phyloP scores from a whole-genome alignment of 163 green algal species.

The Trebouxiophyceae sp. region DNA sequence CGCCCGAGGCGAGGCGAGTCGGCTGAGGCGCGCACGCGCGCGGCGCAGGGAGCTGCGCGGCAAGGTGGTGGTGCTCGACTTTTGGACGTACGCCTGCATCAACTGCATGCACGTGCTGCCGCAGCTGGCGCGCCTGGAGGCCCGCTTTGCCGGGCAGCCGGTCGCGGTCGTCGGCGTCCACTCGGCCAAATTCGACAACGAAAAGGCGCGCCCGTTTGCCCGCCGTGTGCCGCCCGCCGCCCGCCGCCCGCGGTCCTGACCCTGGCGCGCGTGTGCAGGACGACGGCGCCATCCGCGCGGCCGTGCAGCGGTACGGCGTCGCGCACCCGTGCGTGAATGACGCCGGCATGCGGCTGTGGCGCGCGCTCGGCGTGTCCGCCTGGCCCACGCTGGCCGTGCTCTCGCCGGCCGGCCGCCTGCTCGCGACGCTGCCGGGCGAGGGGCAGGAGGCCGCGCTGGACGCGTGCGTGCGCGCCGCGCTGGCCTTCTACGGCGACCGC shows the following conservation, averaged over 20 bases:
- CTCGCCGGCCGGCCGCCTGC: constrained; percentile 31
- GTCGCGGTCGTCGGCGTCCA: constrained; percentile 69
- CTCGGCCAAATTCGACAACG: constrained; percentile 83
- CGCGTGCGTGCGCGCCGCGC: constrained; percentile 57
- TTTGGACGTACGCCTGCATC: constrained; percentile 88
- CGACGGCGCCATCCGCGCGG: constrained; percentile 44
- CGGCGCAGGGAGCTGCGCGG: constrained; percentile 37
- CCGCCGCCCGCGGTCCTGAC: no score
- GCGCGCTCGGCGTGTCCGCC: constrained; percentile 48
- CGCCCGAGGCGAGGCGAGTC: not conserved
- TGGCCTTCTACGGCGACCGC: constrained; percentile 59
- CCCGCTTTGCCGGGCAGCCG: constrained; percentile 41
- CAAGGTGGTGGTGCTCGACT: constrained; percentile 68
- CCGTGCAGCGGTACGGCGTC: constrained; percentile 71
- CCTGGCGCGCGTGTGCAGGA: constrained; percentile 3
- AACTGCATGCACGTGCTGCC: constrained; percentile 84
- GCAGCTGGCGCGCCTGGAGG: constrained; percentile 61
- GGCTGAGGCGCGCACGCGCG: not conserved
- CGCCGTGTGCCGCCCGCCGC: no score
- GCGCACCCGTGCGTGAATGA: constrained; percentile 72
- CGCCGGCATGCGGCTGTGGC: constrained; percentile 61
- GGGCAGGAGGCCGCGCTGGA: constrained; percentile 59
- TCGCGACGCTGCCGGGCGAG: constrained; percentile 43
- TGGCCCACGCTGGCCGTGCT: constrained; percentile 72
- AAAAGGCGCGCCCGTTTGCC: constrained; percentile 41